phyloP scores from a whole-genome alignment of 2,329 filamentous ascomycete genomes.

The Sporothrix variecibatus region DNA sequence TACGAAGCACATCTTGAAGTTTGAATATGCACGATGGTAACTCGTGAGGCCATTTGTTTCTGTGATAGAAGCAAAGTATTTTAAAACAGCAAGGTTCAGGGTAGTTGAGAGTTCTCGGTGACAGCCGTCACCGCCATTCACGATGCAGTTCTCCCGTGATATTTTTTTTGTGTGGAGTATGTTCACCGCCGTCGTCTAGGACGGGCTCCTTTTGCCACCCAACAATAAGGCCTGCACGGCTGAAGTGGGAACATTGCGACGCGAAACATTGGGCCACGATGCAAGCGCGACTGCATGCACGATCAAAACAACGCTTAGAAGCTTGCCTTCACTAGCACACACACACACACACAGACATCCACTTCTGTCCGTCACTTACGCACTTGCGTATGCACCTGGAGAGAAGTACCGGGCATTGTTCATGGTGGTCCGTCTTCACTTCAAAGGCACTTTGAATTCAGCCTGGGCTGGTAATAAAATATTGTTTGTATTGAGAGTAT shows the following conservation, averaged over 20 bases:
- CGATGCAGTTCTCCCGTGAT: no score
- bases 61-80: neutral
- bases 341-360: neutral
- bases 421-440: neutral
- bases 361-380: neutral
- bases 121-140: no score
- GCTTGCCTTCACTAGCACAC: neutral
- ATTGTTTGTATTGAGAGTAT: no score
- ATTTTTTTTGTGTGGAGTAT: no score
- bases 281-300: neutral
- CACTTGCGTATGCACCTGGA: neutral
- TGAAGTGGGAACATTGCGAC: neutral
- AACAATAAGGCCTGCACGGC: neutral
- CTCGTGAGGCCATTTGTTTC: no score
- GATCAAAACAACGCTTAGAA: neutral
- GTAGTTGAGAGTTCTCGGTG: no score
- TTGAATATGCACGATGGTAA: neutral
- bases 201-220: neutral
- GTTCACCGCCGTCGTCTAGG: no score
- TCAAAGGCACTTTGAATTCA: neutral
- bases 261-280: neutral
- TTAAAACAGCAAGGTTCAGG: no score
- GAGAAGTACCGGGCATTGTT: neutral
- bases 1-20: neutral
- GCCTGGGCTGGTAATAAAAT: neutral